Conservation (phyloP, 2,329 filamentous ascomycete genomes). For the Fusarium incarnatum region DNA sequence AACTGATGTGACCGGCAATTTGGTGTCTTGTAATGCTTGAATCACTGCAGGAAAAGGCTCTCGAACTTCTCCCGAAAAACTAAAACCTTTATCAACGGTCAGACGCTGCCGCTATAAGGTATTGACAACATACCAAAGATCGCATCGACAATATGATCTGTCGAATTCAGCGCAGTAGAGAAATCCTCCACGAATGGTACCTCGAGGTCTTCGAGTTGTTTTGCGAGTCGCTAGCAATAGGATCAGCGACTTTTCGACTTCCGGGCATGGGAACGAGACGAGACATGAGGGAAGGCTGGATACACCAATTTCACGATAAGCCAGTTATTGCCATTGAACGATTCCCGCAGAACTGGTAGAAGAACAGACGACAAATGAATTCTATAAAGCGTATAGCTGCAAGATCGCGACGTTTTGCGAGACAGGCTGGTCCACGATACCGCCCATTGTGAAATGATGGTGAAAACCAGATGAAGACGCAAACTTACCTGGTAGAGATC, state of each 20-base stretch:
- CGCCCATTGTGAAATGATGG: slow-evolving; percentile 12
- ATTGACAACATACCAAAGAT: slow-evolving; percentile 78
- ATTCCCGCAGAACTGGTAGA: slow-evolving; percentile 30
- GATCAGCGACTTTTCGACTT: slow-evolving; percentile 46
- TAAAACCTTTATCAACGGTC: slow-evolving; percentile 73
- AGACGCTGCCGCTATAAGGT: slow-evolving; percentile 9
- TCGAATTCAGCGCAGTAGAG: slow-evolving; percentile 68
- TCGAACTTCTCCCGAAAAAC: slow-evolving; percentile 90
- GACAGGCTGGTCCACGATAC: not conserved
- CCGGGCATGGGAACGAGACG: slow-evolving; percentile 12
- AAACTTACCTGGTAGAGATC: slow-evolving; percentile 82
- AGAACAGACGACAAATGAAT: slow-evolving; percentile 32
- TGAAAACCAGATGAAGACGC: slow-evolving; percentile 51
- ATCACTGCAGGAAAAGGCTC: slow-evolving; percentile 91
- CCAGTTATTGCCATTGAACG: slow-evolving; percentile 19
- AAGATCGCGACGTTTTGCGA: slow-evolving; percentile 7
- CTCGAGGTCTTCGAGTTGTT: slow-evolving; percentile 84
- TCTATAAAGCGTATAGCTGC: slow-evolving; percentile 37
- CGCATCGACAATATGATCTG: slow-evolving; percentile 89
- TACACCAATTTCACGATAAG: slow-evolving; percentile 5
- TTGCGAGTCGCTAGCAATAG: slow-evolving; percentile 75
- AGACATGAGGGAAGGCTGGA: slow-evolving; percentile 13
- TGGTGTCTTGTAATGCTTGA: slow-evolving; percentile 76
- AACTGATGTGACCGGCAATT: slow-evolving; percentile 84
- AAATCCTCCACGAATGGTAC: slow-evolving; percentile 91